Conservation (phyloP, 768 basidiomycete species). For the Suillus discolor region DNA sequence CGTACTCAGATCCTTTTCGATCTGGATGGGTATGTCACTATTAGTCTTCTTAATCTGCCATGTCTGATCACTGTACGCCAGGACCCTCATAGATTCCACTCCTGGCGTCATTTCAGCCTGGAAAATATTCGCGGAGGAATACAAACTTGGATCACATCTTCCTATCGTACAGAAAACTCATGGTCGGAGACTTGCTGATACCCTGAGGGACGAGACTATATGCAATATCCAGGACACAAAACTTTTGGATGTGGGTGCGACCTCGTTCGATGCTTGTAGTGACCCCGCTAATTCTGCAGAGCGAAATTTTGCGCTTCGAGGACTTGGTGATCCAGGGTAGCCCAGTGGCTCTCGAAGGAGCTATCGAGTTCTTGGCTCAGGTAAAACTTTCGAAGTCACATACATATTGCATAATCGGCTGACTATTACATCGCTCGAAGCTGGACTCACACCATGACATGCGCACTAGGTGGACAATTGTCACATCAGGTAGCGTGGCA, state of each 20-base stretch:
- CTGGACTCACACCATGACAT: conserved; percentile 19
- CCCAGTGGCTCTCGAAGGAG: conserved; percentile 69
- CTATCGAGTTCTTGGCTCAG: conserved; percentile 52
- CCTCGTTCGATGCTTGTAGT: conserved; percentile 1
- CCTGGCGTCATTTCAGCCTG: conserved; percentile 82
- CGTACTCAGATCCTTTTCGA: conserved; percentile 61
- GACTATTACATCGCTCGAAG: conserved; percentile 15
- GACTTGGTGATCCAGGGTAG: conserved; percentile 63
- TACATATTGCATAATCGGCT: not conserved
- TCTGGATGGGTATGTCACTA: conserved; percentile 57
- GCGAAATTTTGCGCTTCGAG: conserved; percentile 79
- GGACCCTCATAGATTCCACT: conserved; percentile 81
- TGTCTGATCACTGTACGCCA: conserved; percentile 26
- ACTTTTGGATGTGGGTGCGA: conserved; percentile 55
- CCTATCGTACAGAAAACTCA: conserved; percentile 63
- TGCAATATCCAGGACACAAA: conserved; percentile 63
- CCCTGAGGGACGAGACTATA: conserved; percentile 55
- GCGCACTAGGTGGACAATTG: conserved; percentile 71
- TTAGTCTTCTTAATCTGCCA: not conserved
- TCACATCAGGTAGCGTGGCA: conserved; percentile 62
- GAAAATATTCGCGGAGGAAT: conserved; percentile 67
- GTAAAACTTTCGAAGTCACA: conserved; percentile 35
- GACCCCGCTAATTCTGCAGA: conserved; percentile 35
- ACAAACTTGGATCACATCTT: conserved; percentile 52
- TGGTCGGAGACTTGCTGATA: conserved; percentile 77